Evolutionary conservation across 2,329 filamentous ascomycete species (phyloP), one percentile per base, ranked within the genome.

Genomic region (Fusarium sororula): DNA sequence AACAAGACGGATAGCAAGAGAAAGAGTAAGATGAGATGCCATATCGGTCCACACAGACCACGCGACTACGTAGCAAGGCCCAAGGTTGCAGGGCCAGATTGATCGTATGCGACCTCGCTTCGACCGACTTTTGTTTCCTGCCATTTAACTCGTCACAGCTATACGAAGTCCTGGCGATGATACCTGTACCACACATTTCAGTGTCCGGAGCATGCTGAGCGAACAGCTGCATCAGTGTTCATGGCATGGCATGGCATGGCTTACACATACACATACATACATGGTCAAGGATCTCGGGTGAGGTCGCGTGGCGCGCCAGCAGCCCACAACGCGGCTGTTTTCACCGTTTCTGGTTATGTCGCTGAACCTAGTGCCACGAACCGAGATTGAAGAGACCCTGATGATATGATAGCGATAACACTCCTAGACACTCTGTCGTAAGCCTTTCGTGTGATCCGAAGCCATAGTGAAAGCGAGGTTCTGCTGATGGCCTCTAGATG

Each of bases 211-310:
- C 24, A 42, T 68, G 66, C 60, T 63, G 72, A 54, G 69, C 28
- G 61, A 70, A 70, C 28, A 39, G 56, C 66, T 41, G 45, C 66
- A 35, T 15, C 32, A 35, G 32, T 35, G 14, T 35, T 35, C 32
- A 35, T 35, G 32, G 32, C 32, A 35, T 63, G 30, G 30, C 30
- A 32, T 58, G 38, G 24, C 28, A 54, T 47, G 44, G 35, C 26
- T 55, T 41, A 45, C 30, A 35, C 15, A 35, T 62, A 38, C 64
- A 63, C 13, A 47, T 20, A 47, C 13, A 32, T 63, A 35, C 64
- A 63, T 55, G 60, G 68, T 67, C 71, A 66, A 66, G 73, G 73
- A 53, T 73, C 67, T 70, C 59, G 72, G 63, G 37, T 67, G 35
- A 53, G 61, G 55, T 59, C 70, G 64, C 60, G 58, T 68, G 66